phyloP scores from a whole-genome alignment of 2,329 filamentous ascomycete species.

The Cryphonectria naterciae region DNA sequence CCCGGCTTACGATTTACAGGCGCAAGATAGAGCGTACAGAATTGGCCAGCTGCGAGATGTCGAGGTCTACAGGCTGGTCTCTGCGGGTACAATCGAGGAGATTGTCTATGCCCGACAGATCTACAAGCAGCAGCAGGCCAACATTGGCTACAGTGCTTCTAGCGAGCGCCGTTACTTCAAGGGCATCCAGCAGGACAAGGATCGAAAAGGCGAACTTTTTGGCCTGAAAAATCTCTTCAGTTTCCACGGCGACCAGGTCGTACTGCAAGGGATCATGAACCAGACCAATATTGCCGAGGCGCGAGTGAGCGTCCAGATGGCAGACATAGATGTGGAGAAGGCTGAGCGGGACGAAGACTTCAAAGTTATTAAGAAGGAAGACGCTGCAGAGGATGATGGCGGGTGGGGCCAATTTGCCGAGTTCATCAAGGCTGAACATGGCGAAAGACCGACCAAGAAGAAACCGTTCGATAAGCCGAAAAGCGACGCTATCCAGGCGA shows the following conservation, averaged over 20 bases:
- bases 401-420: constrained; percentile 75
- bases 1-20: constrained; percentile 89
- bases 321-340: constrained; percentile 74
- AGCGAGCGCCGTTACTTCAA: constrained; percentile 93
- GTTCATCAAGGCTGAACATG: constrained; percentile 55
- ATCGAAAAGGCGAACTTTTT: constrained; percentile 91
- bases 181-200: constrained; percentile 82
- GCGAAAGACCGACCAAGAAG: constrained; percentile 40
- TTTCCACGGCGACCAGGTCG: constrained; percentile 76
- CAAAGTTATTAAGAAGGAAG: constrained; percentile 49
- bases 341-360: constrained; percentile 52
- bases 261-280: constrained; percentile 94
- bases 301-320: constrained; percentile 78
- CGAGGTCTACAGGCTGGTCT: constrained; percentile 91
- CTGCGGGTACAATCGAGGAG: constrained; percentile 91
- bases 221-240: constrained; percentile 85
- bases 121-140: constrained; percentile 98
- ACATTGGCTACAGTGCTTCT: constrained; percentile 93
- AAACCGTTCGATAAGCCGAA: constrained; percentile 45
- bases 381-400: constrained; percentile 58
- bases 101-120: constrained; percentile 97
- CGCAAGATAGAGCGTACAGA: constrained; percentile 93
- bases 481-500: constrained; percentile 83
- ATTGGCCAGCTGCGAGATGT: constrained; percentile 93
- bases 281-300: constrained; percentile 97